Evolutionary conservation across 2,329 filamentous ascomycete species (phyloP).

Genomic region (Cordyceps javanica): DNA sequence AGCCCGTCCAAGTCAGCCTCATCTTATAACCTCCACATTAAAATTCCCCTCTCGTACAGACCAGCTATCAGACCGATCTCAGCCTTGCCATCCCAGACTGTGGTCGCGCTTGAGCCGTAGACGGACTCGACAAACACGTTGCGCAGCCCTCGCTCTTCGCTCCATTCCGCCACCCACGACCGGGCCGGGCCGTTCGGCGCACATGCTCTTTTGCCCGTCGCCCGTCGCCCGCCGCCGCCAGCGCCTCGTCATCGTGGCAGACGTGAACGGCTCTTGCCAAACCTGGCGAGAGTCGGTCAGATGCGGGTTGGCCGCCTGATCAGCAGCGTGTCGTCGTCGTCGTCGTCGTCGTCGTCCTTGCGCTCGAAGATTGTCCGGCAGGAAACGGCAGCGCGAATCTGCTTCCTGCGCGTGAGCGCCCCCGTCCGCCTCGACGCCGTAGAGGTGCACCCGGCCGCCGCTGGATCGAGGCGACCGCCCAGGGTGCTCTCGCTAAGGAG

Average conservation of each 20-base stretch:
- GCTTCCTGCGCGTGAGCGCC: neutral
- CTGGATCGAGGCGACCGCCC: constrained; percentile 32
- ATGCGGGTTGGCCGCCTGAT: constrained; percentile 36
- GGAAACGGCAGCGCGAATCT: constrained; percentile 26
- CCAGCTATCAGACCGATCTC: constrained; percentile 31
- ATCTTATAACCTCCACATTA: constrained; percentile 22
- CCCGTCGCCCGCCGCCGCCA: constrained; percentile 21
- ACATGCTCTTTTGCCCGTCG: constrained; percentile 11
- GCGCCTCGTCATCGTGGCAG: constrained; percentile 27
- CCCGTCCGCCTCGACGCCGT: constrained; percentile 16
- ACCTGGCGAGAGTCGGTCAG: constrained; percentile 26
- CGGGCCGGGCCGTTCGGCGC: constrained; percentile 10
- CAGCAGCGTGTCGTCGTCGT: constrained; percentile 26
- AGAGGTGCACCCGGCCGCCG: constrained; percentile 24
- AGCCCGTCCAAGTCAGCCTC: too few relatives aligned
- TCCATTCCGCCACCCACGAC: constrained; percentile 32
- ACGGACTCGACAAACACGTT: constrained; percentile 27
- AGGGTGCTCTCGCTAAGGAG: constrained; percentile 28
- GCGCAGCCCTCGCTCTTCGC: constrained; percentile 24
- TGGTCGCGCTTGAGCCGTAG: constrained; percentile 30
- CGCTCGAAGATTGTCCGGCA: constrained; percentile 35
- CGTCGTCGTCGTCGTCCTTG: too few relatives aligned
- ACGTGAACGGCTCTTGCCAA: constrained; percentile 25
- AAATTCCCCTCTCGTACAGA: constrained; percentile 31
- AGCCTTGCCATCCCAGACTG: constrained; percentile 22